Evolutionary conservation across 169 alveolate genomes (phyloP).

Genomic region (Amoebophrya sp.): DNA sequence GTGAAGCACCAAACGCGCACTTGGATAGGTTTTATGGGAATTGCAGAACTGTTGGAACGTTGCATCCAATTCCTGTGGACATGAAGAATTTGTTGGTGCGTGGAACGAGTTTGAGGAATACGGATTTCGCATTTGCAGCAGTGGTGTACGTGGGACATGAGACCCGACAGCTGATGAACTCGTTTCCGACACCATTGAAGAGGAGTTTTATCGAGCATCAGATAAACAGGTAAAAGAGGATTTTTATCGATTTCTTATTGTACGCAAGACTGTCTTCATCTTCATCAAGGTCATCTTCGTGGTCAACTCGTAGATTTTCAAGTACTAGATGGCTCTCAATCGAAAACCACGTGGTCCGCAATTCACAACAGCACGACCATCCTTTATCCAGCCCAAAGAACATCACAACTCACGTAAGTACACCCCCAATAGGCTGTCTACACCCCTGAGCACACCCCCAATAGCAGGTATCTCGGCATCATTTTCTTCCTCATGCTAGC

Average conservation of each 20-base stretch:
- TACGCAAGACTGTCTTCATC: no score
- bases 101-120: slow-evolving; percentile 61
- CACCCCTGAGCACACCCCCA: no score
- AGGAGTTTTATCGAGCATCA: neutral
- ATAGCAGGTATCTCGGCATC: slow-evolving; percentile 27
- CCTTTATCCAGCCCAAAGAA: no score
- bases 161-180: slow-evolving; percentile 49
- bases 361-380: no score
- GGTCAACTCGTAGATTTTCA: no score
- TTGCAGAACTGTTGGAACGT: neutral
- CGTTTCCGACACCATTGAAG: neutral
- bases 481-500: neutral
- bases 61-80: neutral
- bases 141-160: slow-evolving; percentile 66
- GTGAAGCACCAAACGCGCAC: neutral
- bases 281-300: no score
- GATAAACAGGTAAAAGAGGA: no score
- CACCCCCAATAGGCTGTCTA: no score
- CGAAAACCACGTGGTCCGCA: no score
- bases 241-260: no score
- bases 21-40: neutral
- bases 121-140: slow-evolving; percentile 58
- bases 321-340: no score
- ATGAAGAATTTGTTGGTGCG: slow-evolving; percentile 48
- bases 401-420: no score